Conservation (phyloP, 352 stramenopile species). For the Phytophthora macrochlamydospora region DNA sequence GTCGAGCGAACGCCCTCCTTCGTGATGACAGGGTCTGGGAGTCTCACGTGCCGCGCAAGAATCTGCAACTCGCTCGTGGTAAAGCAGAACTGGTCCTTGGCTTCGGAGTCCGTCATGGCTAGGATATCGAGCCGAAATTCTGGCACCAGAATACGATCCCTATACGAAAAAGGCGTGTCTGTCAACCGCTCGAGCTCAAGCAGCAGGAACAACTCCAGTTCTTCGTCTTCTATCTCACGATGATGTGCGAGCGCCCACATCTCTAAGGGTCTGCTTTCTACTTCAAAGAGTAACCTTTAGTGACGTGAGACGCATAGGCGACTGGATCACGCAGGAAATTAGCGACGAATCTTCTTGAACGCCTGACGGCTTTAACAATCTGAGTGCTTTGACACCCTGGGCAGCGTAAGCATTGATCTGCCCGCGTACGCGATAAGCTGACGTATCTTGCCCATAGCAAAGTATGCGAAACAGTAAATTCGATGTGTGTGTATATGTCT, state of each 20-base stretch:
- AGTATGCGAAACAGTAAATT: no score
- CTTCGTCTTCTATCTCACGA: neutral
- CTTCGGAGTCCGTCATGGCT: constrained; percentile 4
- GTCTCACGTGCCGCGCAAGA: neutral
- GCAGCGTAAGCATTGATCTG: no score
- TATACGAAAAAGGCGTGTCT: neutral
- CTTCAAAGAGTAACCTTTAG: no score
- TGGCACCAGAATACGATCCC: constrained; percentile 4
- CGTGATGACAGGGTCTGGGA: neutral
- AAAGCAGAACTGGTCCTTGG: constrained; percentile 15
- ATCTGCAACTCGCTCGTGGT: neutral
- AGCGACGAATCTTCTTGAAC: no score
- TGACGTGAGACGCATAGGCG: no score
- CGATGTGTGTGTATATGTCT: no score
- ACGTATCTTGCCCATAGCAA: no score
- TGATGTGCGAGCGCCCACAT: neutral
- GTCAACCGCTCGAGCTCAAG: neutral
- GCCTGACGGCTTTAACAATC: no score
- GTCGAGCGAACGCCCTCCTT: constrained; percentile 1
- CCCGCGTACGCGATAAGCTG: no score
- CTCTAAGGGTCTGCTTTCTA: no score
- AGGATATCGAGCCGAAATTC: constrained; percentile 12
- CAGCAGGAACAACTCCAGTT: neutral
- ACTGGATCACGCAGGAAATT: no score
- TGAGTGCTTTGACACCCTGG: no score